These are phyloP conservation scores for Stagonosporopsis cucurbitacearum DNA, from an alignment of 2,329 filamentous ascomycete genomes.

Conservation along the genomic window DNA sequence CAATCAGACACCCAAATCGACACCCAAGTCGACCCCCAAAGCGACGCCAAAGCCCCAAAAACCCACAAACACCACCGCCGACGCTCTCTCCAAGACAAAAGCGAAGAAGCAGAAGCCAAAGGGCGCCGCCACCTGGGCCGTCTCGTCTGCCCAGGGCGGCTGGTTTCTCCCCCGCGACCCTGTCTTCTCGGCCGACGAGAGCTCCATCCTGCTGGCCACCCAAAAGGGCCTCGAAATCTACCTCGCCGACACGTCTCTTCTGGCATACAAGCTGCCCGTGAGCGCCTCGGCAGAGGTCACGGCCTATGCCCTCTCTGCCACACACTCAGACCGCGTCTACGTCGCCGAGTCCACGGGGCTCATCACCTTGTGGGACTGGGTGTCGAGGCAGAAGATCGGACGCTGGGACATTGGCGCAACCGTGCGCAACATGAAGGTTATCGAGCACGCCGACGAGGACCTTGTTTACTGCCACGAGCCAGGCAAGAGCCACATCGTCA, in stretches of 20 bases:
- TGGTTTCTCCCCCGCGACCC: slow-evolving; percentile 64
- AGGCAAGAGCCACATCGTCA: slow-evolving; percentile 50
- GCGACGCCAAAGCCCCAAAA: slow-evolving; percentile 18
- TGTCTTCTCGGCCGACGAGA: slow-evolving; percentile 64
- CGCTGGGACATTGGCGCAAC: slow-evolving; percentile 53
- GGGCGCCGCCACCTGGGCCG: slow-evolving; percentile 28
- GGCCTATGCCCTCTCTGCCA: slow-evolving; percentile 59
- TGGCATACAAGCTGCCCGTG: slow-evolving; percentile 72
- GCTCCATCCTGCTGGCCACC: slow-evolving; percentile 74
- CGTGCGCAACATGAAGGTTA: slow-evolving; percentile 43
- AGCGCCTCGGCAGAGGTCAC: slow-evolving; percentile 53
- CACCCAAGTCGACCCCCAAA: slow-evolving; percentile 19
- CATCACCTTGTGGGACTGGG: slow-evolving; percentile 67
- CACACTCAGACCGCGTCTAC: slow-evolving; percentile 60
- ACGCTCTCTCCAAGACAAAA: slow-evolving; percentile 10
- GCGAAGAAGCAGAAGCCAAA: slow-evolving; percentile 34
- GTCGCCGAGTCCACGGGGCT: slow-evolving; percentile 59
- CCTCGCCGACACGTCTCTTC: slow-evolving; percentile 78
- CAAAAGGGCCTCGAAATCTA: slow-evolving; percentile 80
- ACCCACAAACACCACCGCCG: slow-evolving; percentile 14
- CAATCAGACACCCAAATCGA: slow-evolving; percentile 20
- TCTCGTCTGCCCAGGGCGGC: slow-evolving; percentile 61
- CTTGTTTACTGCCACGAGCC: slow-evolving; percentile 50
- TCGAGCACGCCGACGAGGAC: slow-evolving; percentile 41
- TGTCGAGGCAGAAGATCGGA: slow-evolving; percentile 51